Percentiles rank a stretch among this genome's conserved stretches.
Evolutionary conservation across 2,329 filamentous ascomycete species (phyloP).

Genomic region (Falciphora oryzae): DNA sequence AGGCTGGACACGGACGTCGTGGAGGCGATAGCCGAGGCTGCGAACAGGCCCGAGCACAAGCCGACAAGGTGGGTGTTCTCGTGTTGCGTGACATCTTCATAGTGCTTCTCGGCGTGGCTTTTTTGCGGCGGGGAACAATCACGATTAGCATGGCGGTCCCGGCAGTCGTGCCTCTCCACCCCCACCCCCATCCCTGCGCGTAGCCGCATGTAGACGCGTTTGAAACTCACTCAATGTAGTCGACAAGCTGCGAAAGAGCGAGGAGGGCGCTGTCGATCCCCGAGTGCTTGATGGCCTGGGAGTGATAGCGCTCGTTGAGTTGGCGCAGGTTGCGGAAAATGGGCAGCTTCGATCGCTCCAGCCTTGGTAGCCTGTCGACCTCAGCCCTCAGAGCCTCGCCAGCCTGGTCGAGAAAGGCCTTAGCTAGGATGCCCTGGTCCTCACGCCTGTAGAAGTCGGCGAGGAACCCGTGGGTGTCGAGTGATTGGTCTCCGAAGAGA

Average conservation of each 20-base stretch:
- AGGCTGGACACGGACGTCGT: slow-evolving; percentile 57
- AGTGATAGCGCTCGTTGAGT: slow-evolving; percentile 59
- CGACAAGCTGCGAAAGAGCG: slow-evolving; percentile 58
- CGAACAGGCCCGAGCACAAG: slow-evolving; percentile 64
- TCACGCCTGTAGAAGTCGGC: slow-evolving; percentile 44
- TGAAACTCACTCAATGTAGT: slow-evolving; percentile 59
- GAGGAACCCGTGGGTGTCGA: slow-evolving; percentile 59
- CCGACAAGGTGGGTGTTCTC: slow-evolving; percentile 52
- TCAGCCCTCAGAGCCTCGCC: slow-evolving; percentile 54
- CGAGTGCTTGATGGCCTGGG: slow-evolving; percentile 49
- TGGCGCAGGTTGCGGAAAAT: slow-evolving; percentile 58
- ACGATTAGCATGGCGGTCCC: slow-evolving; percentile 20
- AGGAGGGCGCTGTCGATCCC: slow-evolving; percentile 60
- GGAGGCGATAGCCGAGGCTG: slow-evolving; percentile 61
- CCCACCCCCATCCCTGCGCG: background rate
- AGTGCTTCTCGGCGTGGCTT: slow-evolving; percentile 48
- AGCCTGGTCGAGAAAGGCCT: slow-evolving; percentile 55
- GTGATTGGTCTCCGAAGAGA: slow-evolving; percentile 67
- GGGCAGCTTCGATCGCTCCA: slow-evolving; percentile 54
- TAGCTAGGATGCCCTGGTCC: slow-evolving; percentile 46
- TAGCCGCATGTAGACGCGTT: background rate
- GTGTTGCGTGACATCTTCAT: slow-evolving; percentile 44
- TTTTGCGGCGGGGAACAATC: slow-evolving; percentile 3
- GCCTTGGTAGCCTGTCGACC: slow-evolving; percentile 48
- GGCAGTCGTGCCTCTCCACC: background rate